Conservation (phyloP, 176 grass and related monocot genomes). For the Cenchrus purpureus region DNA sequence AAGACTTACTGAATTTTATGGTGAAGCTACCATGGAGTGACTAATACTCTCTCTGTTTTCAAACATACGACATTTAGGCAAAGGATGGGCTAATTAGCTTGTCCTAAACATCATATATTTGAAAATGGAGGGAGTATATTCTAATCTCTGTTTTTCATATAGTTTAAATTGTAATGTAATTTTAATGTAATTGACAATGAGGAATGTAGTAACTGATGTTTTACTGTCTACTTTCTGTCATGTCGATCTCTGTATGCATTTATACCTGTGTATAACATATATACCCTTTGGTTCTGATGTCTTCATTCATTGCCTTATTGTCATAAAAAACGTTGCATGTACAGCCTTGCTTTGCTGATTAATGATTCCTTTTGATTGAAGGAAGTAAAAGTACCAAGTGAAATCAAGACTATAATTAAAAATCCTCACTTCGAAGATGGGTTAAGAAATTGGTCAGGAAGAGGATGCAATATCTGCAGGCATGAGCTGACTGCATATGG, state of each 20-base stretch:
- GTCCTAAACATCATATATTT: not conserved
- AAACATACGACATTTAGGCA: not conserved
- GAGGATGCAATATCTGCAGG: conserved; percentile 89
- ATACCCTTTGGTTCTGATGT: not conserved
- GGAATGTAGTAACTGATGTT: conserved; percentile 17
- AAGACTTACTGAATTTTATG: too few species aligned
- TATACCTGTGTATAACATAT: not conserved
- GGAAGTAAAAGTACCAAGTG: conserved; percentile 49
- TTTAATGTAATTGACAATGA: not conserved
- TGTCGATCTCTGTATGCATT: not conserved
- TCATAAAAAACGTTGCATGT: not conserved
- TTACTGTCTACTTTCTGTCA: not conserved
- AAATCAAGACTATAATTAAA: conserved; percentile 48
- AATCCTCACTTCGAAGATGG: conserved; percentile 88
- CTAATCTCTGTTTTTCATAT: not conserved
- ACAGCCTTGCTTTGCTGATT: conserved; percentile 18
- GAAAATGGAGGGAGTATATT: not conserved
- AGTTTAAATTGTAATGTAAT: not conserved
- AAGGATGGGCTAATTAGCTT: not conserved
- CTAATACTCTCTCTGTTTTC: too few species aligned
- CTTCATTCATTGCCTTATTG: not conserved
- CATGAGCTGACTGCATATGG: conserved; percentile 65
- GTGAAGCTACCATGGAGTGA: not conserved
- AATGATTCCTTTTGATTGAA: conserved; percentile 46
- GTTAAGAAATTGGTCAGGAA: conserved; percentile 89